Base-by-base conservation (phyloP, 495 filamentous ascomycete genomes). In the Aspergillus homomorphus region DNA sequence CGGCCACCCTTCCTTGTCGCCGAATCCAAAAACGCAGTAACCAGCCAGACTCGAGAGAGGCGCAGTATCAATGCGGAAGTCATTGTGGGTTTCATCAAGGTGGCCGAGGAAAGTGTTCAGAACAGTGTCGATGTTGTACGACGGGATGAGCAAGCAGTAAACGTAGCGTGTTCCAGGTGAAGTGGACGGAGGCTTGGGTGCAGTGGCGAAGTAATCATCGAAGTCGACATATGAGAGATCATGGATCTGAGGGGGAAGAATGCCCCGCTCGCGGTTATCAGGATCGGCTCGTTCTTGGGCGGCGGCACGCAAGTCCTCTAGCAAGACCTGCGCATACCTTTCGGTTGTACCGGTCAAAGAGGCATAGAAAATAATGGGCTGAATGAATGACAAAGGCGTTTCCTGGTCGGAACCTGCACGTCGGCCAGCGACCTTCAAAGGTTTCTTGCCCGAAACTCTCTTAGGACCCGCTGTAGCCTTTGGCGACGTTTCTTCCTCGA, bases 1-100 rank as follows among this genome's bases (percentile, higher is more conserved):
- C 2, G 91, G 89, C 93, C 93, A 98, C 45, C 88, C 91, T 67
- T 92, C 89, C 55, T 82, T 84, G 68, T 98, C 93, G 19, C 93
- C 93, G 63, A 96, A 87, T 0, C 93, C 93, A 77, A 97, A 97
- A 2, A 98, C 93, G 0, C 88, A 89, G 65, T 95, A 98, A 12
- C 93, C 93, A 4, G 90, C 76, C 42, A 97, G 72, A 10, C 74
- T 74, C 0, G 87, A 86, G 44, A 98, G 70, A 0, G 94, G 88
- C 1, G 89, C 87, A 0, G 91, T 96, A 68, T 96, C 91, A 58
- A 98, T 94, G 19, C 93, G 86, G 74, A 97, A 97, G 70, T 98
- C 93, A 73, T 97, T 81, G 65, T 97, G 92, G 0, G 91, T 98
- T 65, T 98, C 93, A 63, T 86, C 78, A 14, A 98, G 72, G 70